Percentiles rank a stretch among this genome's conserved stretches.
Conservation (phyloP, 805 yeast species). For the Lachancea fermentati region DNA sequence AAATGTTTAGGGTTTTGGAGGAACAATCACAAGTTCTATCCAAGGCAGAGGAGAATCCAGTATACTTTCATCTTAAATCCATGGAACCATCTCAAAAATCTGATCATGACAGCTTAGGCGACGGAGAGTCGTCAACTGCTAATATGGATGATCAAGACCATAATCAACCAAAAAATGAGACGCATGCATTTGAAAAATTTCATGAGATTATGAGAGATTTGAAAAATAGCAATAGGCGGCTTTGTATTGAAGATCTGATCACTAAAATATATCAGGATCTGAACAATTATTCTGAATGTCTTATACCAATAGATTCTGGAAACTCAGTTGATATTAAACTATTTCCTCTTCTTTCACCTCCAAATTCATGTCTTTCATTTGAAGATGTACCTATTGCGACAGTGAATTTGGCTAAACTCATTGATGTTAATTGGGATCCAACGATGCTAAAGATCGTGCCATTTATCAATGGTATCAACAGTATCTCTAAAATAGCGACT, state of each 20-base stretch:
- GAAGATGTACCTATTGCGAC: slow-evolving; percentile 91
- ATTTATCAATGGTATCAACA: slow-evolving; percentile 81
- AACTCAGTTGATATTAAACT: slow-evolving; percentile 89
- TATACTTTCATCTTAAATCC: slow-evolving; percentile 28
- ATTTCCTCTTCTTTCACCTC: slow-evolving; percentile 84
- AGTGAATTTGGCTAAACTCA: slow-evolving; percentile 62
- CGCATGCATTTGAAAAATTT: slow-evolving; percentile 18
- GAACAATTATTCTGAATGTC: slow-evolving; percentile 92
- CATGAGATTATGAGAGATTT: slow-evolving; percentile 27
- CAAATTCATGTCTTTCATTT: slow-evolving; percentile 66
- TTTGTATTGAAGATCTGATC: slow-evolving; percentile 66
- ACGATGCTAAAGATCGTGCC: slow-evolving; percentile 88
- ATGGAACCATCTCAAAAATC: slow-evolving; percentile 8
- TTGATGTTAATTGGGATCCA: slow-evolving; percentile 96
- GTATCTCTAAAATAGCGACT: slow-evolving; percentile 68
- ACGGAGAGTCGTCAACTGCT: not conserved
- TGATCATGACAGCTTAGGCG: not conserved
- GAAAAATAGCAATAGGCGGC: slow-evolving; percentile 23
- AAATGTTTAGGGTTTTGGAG: slow-evolving; percentile 83
- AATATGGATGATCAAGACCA: not conserved
- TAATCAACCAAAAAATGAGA: slow-evolving; percentile 4
- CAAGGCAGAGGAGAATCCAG: slow-evolving; percentile 40
- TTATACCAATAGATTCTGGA: slow-evolving; percentile 85
- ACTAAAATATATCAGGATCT: slow-evolving; percentile 92
- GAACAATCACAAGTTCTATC: slow-evolving; percentile 81